phyloP scores from a whole-genome alignment of 306 rosid species.

The Castanea crenata region DNA sequence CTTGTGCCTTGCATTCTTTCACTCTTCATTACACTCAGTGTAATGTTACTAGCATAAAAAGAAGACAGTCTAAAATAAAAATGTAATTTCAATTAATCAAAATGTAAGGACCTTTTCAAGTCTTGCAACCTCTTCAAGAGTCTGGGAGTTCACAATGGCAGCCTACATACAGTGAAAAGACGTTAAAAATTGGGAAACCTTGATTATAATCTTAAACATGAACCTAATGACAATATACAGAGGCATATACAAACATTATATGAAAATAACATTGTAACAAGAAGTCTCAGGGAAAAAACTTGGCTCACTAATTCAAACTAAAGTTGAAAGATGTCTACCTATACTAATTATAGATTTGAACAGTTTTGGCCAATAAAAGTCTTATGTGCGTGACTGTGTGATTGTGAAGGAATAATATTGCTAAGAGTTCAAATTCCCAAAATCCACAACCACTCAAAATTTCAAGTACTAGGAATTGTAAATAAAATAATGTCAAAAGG shows the following conservation, averaged over 20 bases:
- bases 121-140: slow-evolving; percentile 98
- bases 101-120: slow-evolving; percentile 80
- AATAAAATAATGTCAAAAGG: too few relatives aligned
- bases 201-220: neutral
- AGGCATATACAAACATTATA: neutral
- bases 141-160: slow-evolving; percentile 95
- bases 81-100: slow-evolving; percentile 3
- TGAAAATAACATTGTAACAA: neutral
- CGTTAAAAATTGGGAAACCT: slow-evolving; percentile 14
- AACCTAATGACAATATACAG: neutral
- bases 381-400: too few relatives aligned
- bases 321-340: too few relatives aligned
- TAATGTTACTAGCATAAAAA: neutral
- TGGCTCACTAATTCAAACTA: too few relatives aligned
- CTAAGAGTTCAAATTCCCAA: too few relatives aligned
- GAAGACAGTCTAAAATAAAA: neutral
- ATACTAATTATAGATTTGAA: too few relatives aligned
- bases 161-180: slow-evolving; percentile 58
- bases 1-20: neutral
- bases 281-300: too few relatives aligned
- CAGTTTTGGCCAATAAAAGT: too few relatives aligned
- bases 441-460: too few relatives aligned
- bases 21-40: neutral
- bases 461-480: too few relatives aligned
- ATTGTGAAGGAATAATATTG: too few relatives aligned